A percentile compares a stretch with the other conserved stretches of the same genome.
phyloP scores from a whole-genome alignment of 169 alveolate genomes.

The Cryptosporidium canis region DNA sequence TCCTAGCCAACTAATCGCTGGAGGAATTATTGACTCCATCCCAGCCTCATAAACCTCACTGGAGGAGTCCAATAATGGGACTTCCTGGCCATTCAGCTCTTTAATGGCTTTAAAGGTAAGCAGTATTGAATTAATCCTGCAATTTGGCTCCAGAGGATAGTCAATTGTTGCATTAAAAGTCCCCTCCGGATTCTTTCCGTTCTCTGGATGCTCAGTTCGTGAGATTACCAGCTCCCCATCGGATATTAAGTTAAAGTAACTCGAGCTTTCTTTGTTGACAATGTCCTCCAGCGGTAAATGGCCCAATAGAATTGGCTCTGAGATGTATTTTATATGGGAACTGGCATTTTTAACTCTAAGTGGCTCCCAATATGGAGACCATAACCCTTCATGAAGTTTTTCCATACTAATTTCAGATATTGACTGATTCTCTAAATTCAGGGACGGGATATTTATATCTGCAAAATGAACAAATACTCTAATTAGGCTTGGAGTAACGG shows the following conservation, averaged over 20 bases:
- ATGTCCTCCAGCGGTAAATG: constrained; percentile 37
- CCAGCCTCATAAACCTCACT: background rate
- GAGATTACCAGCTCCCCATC: background rate
- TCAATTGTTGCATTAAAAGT: constrained; percentile 22
- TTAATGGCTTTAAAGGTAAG: constrained; percentile 35
- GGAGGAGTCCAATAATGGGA: constrained; percentile 21
- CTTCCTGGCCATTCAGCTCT: constrained; percentile 2
- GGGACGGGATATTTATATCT: constrained; percentile 36
- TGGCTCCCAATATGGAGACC: constrained; percentile 73
- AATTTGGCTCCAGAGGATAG: constrained; percentile 5
- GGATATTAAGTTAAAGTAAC: constrained; percentile 9
- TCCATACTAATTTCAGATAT: constrained; percentile 13
- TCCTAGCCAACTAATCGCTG: constrained; percentile 58
- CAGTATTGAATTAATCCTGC: constrained; percentile 18
- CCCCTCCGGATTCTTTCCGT: background rate
- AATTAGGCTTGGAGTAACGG: constrained; percentile 43
- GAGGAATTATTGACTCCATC: constrained; percentile 29
- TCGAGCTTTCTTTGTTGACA: background rate
- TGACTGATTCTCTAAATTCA: background rate
- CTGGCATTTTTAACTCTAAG: constrained; percentile 19
- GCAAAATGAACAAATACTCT: constrained; percentile 47
- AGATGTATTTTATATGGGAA: constrained; percentile 8
- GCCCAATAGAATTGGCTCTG: constrained; percentile 37
- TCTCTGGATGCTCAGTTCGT: background rate
- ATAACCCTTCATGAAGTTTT: constrained; percentile 45